Base-by-base conservation (phyloP, 495 filamentous ascomycete species). In the Trypethelium eluteriae region DNA sequence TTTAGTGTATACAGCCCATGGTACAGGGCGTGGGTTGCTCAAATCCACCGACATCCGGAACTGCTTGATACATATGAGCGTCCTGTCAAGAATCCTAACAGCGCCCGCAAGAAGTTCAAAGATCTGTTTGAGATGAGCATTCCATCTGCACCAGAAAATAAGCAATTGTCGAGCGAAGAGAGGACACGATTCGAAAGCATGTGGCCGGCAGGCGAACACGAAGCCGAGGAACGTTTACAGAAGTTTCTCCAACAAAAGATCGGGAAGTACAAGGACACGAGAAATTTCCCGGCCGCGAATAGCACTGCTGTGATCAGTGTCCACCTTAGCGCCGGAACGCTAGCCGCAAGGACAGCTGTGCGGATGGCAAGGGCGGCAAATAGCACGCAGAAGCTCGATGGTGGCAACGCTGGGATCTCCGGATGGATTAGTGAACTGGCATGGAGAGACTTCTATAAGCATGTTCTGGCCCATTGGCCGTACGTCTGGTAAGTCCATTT, bases 401-500 rank as follows among this genome's bases (percentile, higher is more conserved):
- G 84, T 2, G 89, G 90, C 0, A 80, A 85, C 39, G 70, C 80
- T 18, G 90, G 91, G 0, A 89, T 91, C 44, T 77, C 81, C 62
- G 78, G 81, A 2, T 97, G 91, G 92, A 93, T 96, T 67, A 87
- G 86, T 63, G 92, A 96, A 74, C 81, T 97, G 0, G 92, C 90
- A 1, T 95, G 92, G 93, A 81, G 92, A 9, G 92, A 96, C 71
- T 97, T 96, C 73, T 96, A 96, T 76, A 89, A 89, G 68, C 91
- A 96, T 74, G 89, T 96, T 3, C 79, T 96, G 14, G 88, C 84
- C 2, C 80, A 93, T 66, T 96, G 90, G 90, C 93, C 93, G 3
- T 94, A 91, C 69, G 84, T 95, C 41, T 93, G 91, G 89, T 91
- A 75, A 65, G 81, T 72, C 7, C 18, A 53, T 5, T 16, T 5